Evolutionary conservation across 306 rosid genomes (phyloP).

Genomic region (Casuarina equisetifolia): DNA sequence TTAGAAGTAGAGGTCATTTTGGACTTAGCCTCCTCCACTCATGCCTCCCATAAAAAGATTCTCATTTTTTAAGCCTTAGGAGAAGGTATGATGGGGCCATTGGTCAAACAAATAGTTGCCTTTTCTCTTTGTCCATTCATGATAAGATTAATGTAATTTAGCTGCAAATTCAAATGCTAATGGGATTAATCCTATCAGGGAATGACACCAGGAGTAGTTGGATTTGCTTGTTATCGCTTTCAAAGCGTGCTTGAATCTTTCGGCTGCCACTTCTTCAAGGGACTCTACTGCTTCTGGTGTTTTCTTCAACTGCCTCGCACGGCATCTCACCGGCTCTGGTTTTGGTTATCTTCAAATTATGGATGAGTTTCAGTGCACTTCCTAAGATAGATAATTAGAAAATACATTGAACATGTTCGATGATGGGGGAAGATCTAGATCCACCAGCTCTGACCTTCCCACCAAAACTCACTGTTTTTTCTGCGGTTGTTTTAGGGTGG

Average conservation of each 20-base stretch:
- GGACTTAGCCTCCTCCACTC: constrained; percentile 42
- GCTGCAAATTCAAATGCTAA: no score
- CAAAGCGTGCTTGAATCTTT: constrained; percentile 22
- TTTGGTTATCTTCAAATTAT: background rate
- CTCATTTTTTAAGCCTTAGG: constrained; percentile 29
- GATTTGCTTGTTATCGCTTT: constrained; percentile 29
- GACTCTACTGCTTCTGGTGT: constrained; percentile 8
- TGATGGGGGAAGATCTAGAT: no score
- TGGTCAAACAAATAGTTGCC: constrained; percentile 64
- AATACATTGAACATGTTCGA: no score
- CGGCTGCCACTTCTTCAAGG: constrained; percentile 6
- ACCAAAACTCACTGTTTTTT: no score
- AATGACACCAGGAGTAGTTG: constrained; percentile 19
- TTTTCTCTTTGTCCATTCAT: constrained; percentile 38
- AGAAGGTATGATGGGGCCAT: constrained; percentile 41
- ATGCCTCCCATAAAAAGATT: constrained; percentile 40
- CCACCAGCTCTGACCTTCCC: no score
- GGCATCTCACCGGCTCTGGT: constrained; percentile 33
- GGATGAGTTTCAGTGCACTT: background rate
- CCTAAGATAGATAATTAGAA: no score
- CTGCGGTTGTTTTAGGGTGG: no score
- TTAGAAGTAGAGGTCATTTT: constrained; percentile 37
- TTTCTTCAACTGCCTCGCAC: constrained; percentile 26
- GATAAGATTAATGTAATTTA: background rate
- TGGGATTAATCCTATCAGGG: background rate